Evolutionary conservation across 2,329 filamentous ascomycete species (phyloP).

Genomic region (Neurospora sp.): DNA sequence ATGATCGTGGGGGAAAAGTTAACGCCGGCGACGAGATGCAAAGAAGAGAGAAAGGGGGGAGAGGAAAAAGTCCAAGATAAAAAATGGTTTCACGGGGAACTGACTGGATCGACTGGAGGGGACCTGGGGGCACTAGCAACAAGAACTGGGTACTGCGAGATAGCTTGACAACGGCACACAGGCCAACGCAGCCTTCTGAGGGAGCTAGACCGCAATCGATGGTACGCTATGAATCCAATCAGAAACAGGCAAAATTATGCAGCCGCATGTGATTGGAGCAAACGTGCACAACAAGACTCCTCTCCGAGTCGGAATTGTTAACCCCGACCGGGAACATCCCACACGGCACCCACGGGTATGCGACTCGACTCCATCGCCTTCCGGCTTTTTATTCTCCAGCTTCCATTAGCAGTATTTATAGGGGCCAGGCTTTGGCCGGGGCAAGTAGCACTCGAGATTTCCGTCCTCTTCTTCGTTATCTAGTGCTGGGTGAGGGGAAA

Average conservation of each 20-base stretch:
- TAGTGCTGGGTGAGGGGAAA: neutral
- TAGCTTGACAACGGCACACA: neutral
- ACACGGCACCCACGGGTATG: neutral
- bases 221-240: constrained; percentile 9
- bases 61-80: neutral
- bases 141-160: neutral
- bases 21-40: neutral
- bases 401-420: neutral
- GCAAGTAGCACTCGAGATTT: neutral
- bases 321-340: neutral
- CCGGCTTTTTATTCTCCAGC: neutral
- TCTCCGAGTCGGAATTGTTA: neutral
- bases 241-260: constrained; percentile 7
- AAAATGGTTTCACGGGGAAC: neutral
- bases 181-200: neutral
- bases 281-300: neutral
- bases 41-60: neutral
- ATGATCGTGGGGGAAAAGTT: neutral
- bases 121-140: neutral
- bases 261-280: neutral
- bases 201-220: neutral
- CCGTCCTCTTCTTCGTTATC: neutral
- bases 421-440: neutral
- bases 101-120: neutral
- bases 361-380: neutral